Percentiles rank a stretch among this genome's conserved stretches.
Evolutionary conservation across 164 flowering plant genomes (phyloP).

Genomic region (Vitis riparia): DNA sequence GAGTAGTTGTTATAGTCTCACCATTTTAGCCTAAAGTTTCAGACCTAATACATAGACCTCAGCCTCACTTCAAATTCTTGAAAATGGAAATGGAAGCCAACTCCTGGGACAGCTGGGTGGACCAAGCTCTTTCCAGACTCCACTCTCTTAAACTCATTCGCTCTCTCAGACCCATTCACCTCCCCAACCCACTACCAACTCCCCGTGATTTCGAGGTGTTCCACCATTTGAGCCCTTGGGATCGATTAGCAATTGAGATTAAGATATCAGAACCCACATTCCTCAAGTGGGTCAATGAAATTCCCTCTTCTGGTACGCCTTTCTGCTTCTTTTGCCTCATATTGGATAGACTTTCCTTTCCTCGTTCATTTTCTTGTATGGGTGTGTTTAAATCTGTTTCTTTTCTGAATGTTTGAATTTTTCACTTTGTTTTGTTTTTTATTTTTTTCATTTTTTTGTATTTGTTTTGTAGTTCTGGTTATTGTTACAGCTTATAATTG

Average conservation of each 20-base stretch:
- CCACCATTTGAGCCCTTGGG: constrained; percentile 43
- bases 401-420: no score
- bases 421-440: not conserved
- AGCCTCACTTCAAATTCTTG: not conserved
- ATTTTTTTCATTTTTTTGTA: not conserved
- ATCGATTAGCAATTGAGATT: constrained; percentile 47
- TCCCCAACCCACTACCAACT: constrained; percentile 5
- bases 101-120: constrained; percentile 78
- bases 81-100: constrained; percentile 11
- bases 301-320: constrained; percentile 50
- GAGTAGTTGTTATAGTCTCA: no score
- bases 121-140: constrained; percentile 53
- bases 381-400: no score
- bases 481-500: no score
- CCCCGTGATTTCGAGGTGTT: constrained; percentile 34
- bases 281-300: constrained; percentile 43
- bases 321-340: no score
- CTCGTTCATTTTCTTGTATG: no score
- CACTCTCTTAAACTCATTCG: constrained; percentile 61
- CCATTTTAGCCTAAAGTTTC: no score
- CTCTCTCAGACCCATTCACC: constrained; percentile 69
- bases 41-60: no score
- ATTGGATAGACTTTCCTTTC: no score
- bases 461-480: not conserved
- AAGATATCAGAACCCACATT: constrained; percentile 40